Conservation (phyloP, 257 asterid genomes). For the Ballota nigra region DNA sequence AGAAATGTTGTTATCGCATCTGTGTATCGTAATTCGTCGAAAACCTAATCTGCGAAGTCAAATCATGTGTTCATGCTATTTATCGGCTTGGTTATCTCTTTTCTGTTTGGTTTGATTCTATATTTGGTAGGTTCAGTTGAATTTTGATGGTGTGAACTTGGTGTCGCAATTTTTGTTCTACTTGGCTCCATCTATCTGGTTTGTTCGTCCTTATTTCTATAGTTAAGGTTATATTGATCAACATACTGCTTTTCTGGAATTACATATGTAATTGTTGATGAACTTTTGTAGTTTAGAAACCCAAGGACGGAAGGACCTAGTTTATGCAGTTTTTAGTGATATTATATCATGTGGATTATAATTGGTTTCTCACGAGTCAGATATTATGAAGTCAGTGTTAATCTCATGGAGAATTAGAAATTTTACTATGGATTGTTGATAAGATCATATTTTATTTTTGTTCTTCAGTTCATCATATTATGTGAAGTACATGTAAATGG, state of each 20-base stretch:
- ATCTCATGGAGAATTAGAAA: not conserved
- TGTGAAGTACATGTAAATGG: not conserved
- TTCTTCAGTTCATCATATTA: not conserved
- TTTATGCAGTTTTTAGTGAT: not conserved
- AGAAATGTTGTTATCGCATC: not conserved
- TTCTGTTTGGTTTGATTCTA: not conserved
- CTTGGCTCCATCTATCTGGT: not conserved
- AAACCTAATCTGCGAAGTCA: not conserved
- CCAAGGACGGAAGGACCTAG: not conserved
- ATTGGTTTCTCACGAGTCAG: not conserved
- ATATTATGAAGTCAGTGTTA: not conserved
- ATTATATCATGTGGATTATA: not conserved
- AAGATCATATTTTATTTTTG: not conserved
- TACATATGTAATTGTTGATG: not conserved
- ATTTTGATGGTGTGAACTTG: not conserved
- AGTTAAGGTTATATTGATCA: not conserved
- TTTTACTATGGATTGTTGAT: not conserved
- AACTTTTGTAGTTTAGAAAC: not conserved
- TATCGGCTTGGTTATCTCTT: not conserved
- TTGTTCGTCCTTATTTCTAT: not conserved
- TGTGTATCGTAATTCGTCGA: not conserved
- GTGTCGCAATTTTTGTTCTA: not conserved
- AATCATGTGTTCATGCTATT: not conserved
- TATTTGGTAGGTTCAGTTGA: not conserved
- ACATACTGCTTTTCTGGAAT: not conserved